A percentile compares a stretch with the other conserved stretches of the same genome.
Evolutionary conservation across 2,329 filamentous ascomycete genomes (phyloP).

Genomic region (Scedosporium boydii): DNA sequence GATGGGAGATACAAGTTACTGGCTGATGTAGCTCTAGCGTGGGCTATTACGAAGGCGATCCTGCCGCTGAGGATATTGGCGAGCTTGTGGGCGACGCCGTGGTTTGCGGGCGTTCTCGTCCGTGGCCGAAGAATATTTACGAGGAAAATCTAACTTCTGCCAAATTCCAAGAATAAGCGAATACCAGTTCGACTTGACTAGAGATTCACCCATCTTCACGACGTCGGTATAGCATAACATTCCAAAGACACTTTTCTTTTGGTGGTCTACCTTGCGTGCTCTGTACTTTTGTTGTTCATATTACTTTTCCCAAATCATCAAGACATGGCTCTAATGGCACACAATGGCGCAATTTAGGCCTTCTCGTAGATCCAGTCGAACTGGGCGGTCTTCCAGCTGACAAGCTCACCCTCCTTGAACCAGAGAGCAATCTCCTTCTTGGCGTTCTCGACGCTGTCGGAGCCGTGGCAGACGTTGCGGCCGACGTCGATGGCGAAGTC

Average conservation of each 20-base stretch:
- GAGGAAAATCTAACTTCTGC: not conserved
- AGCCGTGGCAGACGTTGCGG: slow-evolving; percentile 99
- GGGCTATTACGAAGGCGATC: slow-evolving; percentile 79
- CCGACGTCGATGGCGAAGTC: slow-evolving; percentile 73
- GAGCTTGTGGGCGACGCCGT: slow-evolving; percentile 85
- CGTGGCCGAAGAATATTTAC: slow-evolving; percentile 20
- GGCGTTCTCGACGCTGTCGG: slow-evolving; percentile 96
- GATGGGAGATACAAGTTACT: slow-evolving; percentile 46
- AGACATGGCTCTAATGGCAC: not conserved
- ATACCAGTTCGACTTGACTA: not conserved
- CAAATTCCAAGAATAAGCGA: not conserved
- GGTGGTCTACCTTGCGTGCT: not conserved
- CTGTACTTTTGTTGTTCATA: not conserved
- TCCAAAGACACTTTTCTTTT: not conserved
- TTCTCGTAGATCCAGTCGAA: slow-evolving; percentile 98
- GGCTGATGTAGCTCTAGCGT: slow-evolving; percentile 73
- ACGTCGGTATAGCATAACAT: not conserved
- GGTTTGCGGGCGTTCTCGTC: slow-evolving; percentile 68
- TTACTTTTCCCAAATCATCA: not conserved
- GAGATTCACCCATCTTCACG: too few species aligned
- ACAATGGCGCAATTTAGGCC: slow-evolving; percentile 28
- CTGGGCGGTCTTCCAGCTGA: slow-evolving; percentile 75
- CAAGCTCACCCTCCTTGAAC: slow-evolving; percentile 85
- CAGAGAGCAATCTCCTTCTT: slow-evolving; percentile 99
- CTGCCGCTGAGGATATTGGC: slow-evolving; percentile 66